phyloP scores from a whole-genome alignment of 2,329 filamentous ascomycete genomes.

The Neofusicoccum umdonicola region DNA sequence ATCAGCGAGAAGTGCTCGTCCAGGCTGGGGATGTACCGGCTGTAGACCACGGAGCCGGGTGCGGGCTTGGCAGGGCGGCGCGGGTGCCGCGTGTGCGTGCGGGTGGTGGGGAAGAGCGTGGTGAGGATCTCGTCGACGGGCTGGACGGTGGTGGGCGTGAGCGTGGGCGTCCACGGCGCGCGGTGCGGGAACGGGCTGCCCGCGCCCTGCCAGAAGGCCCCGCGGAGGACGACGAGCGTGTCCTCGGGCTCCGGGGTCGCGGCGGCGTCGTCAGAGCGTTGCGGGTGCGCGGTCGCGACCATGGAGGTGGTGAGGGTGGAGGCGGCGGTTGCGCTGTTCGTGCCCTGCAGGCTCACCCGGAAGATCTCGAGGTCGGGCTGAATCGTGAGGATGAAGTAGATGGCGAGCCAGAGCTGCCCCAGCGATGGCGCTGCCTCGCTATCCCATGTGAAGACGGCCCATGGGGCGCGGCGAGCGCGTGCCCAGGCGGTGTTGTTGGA shows the following conservation, averaged over 20 bases:
- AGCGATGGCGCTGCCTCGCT: slow-evolving; percentile 38
- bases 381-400: slow-evolving; percentile 46
- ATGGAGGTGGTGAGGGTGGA: slow-evolving; percentile 29
- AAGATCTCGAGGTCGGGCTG: slow-evolving; percentile 47
- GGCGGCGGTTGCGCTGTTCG: slow-evolving; percentile 40
- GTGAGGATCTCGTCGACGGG: slow-evolving; percentile 41
- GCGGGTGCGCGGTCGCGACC: slow-evolving; percentile 41
- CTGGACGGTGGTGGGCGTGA: slow-evolving; percentile 33
- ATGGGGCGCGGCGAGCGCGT: slow-evolving; percentile 44
- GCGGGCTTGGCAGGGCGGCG: slow-evolving; percentile 68
- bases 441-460: slow-evolving; percentile 43
- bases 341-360: slow-evolving; percentile 41
- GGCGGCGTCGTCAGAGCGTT: slow-evolving; percentile 27
- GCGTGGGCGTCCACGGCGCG: slow-evolving; percentile 35
- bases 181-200: slow-evolving; percentile 42
- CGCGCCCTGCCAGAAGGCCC: slow-evolving; percentile 48
- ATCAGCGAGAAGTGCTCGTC: slow-evolving; percentile 75
- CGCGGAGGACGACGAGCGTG: slow-evolving; percentile 51
- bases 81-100: slow-evolving; percentile 65
- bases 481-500: slow-evolving; percentile 44
- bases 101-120: slow-evolving; percentile 46
- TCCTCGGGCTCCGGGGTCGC: slow-evolving; percentile 33
- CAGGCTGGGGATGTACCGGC: slow-evolving; percentile 73
- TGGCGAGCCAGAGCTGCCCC: slow-evolving; percentile 48
- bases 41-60: slow-evolving; percentile 70